phyloP scores from a whole-genome alignment of 2,329 filamentous ascomycete genomes.

The Ophiostoma sp. region DNA sequence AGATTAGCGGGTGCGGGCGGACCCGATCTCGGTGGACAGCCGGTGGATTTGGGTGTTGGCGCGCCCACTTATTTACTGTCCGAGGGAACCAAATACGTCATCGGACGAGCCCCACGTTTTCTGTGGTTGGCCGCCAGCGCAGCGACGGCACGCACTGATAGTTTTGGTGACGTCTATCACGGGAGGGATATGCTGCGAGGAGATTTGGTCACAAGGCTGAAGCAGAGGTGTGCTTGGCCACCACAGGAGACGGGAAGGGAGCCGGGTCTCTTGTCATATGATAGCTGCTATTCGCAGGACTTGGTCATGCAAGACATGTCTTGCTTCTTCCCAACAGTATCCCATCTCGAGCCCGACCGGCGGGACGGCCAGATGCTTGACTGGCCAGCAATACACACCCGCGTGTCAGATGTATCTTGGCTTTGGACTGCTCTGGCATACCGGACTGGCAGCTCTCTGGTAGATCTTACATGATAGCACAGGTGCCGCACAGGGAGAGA shows the following conservation, averaged over 20 bases:
- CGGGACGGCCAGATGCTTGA: too few species aligned
- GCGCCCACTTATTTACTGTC: slow-evolving; percentile 3
- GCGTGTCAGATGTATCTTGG: neutral
- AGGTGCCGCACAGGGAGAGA: neutral
- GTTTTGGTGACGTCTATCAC: neutral
- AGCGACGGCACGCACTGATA: neutral
- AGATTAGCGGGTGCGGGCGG: neutral
- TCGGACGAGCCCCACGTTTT: slow-evolving; percentile 12
- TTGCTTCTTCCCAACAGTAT: neutral
- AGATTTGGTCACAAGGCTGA: slow-evolving; percentile 1
- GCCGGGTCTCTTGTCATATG: neutral
- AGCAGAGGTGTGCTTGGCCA: neutral
- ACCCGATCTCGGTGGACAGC: slow-evolving; percentile 12
- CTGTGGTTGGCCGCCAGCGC: neutral
- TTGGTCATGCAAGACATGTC: slow-evolving; percentile 1
- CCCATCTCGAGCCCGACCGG: too few species aligned
- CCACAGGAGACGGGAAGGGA: neutral
- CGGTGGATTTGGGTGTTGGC: neutral
- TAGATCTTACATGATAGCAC: neutral
- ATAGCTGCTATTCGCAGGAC: neutral
- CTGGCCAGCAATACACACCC: too few species aligned
- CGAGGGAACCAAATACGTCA: slow-evolving; percentile 9
- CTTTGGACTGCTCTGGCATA: neutral
- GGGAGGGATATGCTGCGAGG: neutral
- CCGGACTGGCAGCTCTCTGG: neutral